These are phyloP conservation scores for Lodderomyces pseudojiufengensis DNA, from an alignment of 1,139 yeast species.

Conservation along the genomic window DNA sequence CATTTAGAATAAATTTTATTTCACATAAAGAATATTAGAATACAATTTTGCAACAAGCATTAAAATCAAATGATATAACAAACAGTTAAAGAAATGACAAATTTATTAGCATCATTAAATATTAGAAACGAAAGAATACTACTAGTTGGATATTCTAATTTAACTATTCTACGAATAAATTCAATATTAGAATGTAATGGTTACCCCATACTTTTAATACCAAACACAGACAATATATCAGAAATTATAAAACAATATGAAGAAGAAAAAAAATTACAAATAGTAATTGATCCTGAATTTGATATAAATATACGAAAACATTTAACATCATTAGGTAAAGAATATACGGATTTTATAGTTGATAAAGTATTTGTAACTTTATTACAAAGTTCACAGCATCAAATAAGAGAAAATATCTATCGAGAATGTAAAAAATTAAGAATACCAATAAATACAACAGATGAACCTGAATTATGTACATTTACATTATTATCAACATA, in stretches of 20 bases:
- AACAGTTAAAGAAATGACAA: conserved; percentile 20
- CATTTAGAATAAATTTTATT: no score
- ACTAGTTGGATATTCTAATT: conserved; percentile 54
- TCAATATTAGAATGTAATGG: conserved; percentile 57
- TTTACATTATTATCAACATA: conserved; percentile 75
- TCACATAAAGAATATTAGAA: no score
- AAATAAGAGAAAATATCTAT: conserved; percentile 38
- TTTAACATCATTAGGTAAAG: conserved; percentile 49
- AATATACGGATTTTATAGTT: conserved; percentile 57
- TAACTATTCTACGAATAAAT: conserved; percentile 49
- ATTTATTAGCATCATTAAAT: conserved; percentile 47
- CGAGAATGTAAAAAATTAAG: conserved; percentile 54
- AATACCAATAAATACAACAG: conserved; percentile 80
- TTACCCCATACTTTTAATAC: conserved; percentile 45
- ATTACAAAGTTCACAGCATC: conserved; percentile 25
- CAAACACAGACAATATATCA: conserved; percentile 19
- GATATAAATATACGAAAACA: conserved; percentile 1
- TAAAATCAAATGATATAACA: no score
- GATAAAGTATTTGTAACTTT: conserved; percentile 69
- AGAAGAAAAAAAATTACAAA: conserved; percentile 21
- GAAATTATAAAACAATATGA: conserved; percentile 20
- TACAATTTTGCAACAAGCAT: no score
- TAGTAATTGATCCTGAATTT: conserved; percentile 12
- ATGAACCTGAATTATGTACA: conserved; percentile 66
- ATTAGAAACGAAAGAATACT: conserved; percentile 56